phyloP scores from a whole-genome alignment of 208 protist genomes.

The Polymyxa betae region DNA sequence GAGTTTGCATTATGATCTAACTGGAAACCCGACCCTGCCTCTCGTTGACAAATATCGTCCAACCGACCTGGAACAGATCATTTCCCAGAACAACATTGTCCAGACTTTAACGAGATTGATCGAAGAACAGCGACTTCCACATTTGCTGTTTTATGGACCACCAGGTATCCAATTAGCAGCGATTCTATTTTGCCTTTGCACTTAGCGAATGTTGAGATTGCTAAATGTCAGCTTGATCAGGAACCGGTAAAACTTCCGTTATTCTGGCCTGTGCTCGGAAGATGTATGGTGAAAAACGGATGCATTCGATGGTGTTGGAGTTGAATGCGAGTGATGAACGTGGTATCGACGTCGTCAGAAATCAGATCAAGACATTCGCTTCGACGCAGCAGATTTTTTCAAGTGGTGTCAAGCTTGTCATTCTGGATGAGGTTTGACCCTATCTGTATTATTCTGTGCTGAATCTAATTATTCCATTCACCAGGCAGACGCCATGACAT shows the following conservation, averaged over 20 bases:
- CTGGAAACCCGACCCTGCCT: too few species aligned
- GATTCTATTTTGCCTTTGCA: too few species aligned
- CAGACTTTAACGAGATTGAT: slow-evolving; percentile 81
- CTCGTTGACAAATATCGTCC: slow-evolving; percentile 79
- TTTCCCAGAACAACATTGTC: slow-evolving; percentile 72
- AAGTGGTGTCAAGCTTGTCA: slow-evolving; percentile 91
- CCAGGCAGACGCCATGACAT: slow-evolving; percentile 96
- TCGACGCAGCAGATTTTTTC: slow-evolving; percentile 91
- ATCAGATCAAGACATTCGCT: slow-evolving; percentile 96
- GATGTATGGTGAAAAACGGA: slow-evolving; percentile 53
- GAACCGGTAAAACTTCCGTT: slow-evolving; percentile 85
- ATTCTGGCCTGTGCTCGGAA: slow-evolving; percentile 76
- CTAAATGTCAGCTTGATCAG: slow-evolving; percentile 49
- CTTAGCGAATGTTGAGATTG: background rate
- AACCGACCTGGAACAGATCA: slow-evolving; percentile 66
- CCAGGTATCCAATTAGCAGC: too few species aligned
- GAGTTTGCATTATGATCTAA: too few species aligned
- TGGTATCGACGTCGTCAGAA: slow-evolving; percentile 95
- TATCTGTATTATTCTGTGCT: too few species aligned
- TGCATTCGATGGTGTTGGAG: slow-evolving; percentile 68
- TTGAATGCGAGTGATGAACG: slow-evolving; percentile 99
- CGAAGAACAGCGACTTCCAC: slow-evolving; percentile 87
- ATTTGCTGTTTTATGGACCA: slow-evolving; percentile 97
- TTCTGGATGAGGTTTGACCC: slow-evolving; percentile 91
- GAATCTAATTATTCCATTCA: too few species aligned